Conservation (phyloP, 257 asterid genomes). For the Gardenia jasminoides region DNA sequence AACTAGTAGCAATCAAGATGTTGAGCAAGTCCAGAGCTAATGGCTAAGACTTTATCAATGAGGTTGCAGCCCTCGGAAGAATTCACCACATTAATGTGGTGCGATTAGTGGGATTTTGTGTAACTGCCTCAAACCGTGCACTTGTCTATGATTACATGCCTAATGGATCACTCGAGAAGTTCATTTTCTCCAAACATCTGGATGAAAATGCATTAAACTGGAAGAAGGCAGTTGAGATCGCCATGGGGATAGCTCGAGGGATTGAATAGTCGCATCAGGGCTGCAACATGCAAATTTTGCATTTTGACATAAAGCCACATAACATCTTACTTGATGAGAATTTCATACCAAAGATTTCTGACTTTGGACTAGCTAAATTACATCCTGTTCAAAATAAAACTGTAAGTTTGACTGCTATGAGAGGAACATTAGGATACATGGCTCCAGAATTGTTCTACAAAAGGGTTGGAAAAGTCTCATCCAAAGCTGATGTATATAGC, state of each 20-base stretch:
- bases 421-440: background rate
- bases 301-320: constrained; percentile 19
- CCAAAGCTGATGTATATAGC: background rate
- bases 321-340: constrained; percentile 28
- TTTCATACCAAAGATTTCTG: background rate
- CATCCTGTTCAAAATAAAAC: background rate
- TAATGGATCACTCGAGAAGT: background rate
- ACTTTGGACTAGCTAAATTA: background rate
- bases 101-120: background rate
- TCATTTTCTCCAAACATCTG: background rate
- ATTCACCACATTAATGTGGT: background rate
- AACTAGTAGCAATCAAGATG: background rate
- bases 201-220: no score
- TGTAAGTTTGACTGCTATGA: background rate
- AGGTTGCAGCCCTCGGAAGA: background rate
- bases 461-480: background rate
- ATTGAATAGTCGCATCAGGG: constrained; percentile 2
- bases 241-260: background rate
- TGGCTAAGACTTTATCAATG: background rate
- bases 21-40: background rate
- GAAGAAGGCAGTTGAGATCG: background rate
- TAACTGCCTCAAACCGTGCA: background rate
- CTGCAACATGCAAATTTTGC: background rate
- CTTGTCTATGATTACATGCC: no score
- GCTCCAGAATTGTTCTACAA: background rate